Evolutionary conservation across 2,329 filamentous ascomycete species (phyloP).

Genomic region (Arthroderma sp.): DNA sequence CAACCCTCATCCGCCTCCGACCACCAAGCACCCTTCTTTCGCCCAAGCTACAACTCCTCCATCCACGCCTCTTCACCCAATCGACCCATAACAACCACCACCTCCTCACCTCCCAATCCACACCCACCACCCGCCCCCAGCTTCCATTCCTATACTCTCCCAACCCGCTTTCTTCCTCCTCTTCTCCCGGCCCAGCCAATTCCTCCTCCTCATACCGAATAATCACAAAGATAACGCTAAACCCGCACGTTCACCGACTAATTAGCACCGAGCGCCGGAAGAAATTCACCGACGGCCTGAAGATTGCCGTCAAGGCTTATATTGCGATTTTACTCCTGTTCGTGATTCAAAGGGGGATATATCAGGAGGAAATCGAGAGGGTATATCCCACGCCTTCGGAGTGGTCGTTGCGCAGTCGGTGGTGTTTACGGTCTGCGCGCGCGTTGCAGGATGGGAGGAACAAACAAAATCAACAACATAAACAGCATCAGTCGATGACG

Average conservation of each 20-base stretch:
- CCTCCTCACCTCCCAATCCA: conserved; percentile 30
- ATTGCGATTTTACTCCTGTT: conserved; percentile 47
- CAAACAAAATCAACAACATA: conserved; percentile 35
- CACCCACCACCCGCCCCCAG: conserved; percentile 44
- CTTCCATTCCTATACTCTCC: conserved; percentile 52
- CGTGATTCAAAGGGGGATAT: conserved; percentile 50
- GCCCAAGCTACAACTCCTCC: too few species aligned
- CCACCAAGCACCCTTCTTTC: conserved; percentile 22
- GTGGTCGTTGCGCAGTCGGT: conserved; percentile 60
- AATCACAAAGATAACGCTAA: conserved; percentile 1
- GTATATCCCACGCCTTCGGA: conserved; percentile 69
- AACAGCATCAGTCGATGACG: conserved; percentile 35
- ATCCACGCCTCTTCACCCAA: conserved; percentile 41
- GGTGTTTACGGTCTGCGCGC: conserved; percentile 52
- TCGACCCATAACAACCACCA: conserved; percentile 33
- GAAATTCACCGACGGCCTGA: conserved; percentile 56
- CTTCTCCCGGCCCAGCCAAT: conserved; percentile 30
- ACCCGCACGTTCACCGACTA: conserved; percentile 28
- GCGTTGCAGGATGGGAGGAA: conserved; percentile 32
- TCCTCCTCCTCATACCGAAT: conserved; percentile 24
- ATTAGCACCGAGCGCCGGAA: conserved; percentile 54
- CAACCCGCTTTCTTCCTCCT: conserved; percentile 28
- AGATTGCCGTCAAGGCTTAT: conserved; percentile 59
- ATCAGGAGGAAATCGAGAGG: conserved; percentile 63
- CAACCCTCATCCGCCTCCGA: conserved; percentile 23